These are phyloP conservation scores for Irpex sp. DNA, from an alignment of 1,284 basidiomycete species.

Conservation along the genomic window DNA sequence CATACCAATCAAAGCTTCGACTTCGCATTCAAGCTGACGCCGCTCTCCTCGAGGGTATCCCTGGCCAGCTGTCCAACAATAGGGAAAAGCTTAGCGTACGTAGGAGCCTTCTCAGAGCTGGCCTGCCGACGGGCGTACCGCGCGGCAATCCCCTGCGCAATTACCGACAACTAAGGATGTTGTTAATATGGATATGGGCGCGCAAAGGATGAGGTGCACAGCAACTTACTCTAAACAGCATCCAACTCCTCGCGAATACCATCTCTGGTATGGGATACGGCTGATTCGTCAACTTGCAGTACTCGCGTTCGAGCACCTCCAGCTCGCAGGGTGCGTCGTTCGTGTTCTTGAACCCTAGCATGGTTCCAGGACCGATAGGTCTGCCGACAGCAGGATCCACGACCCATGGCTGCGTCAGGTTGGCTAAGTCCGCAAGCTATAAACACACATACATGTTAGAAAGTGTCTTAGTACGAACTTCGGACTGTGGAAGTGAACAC, in stretches of 20 bases:
- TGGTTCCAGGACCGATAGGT: conserved; percentile 8
- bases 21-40: neutral
- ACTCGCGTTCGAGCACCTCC: conserved; percentile 74
- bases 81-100: conserved; percentile 57
- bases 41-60: conserved; percentile 52
- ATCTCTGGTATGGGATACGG: conserved; percentile 75
- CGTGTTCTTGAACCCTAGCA: conserved; percentile 60
- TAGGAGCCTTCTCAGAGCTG: conserved; percentile 71
- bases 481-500: neutral
- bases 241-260: conserved; percentile 82
- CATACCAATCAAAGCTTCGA: conserved; percentile 8
- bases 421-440: conserved; percentile 89
- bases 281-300: conserved; percentile 58
- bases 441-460: neutral
- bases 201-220: conserved; percentile 22
- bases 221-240: conserved; percentile 69
- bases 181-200: too few species aligned
- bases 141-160: conserved; percentile 92
- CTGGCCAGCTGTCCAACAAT: conserved; percentile 62
- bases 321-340: conserved; percentile 62
- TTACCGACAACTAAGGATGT: conserved; percentile 78
- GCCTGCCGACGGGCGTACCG: conserved; percentile 84
- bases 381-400: conserved; percentile 41
- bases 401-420: conserved; percentile 84
- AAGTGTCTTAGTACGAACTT: neutral